Evolutionary conservation across 1,284 basidiomycete species (phyloP).

Genomic region (Cystobasidium sp.): DNA sequence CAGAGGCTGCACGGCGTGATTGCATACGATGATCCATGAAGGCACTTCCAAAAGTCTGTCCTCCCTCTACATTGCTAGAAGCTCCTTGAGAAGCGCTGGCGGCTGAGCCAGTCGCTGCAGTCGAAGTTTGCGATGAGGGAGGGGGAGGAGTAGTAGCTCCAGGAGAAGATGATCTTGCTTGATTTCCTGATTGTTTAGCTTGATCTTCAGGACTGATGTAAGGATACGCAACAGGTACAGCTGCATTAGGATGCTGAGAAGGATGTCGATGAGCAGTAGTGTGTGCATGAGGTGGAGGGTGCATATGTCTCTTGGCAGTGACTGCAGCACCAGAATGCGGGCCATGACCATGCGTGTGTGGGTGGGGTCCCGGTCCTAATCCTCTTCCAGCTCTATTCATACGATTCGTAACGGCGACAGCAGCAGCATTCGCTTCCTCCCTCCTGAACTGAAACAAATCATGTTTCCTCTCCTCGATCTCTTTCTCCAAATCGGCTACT

Average conservation of each 20-base stretch:
- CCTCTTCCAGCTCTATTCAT: slow-evolving; percentile 38
- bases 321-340: slow-evolving; percentile 6
- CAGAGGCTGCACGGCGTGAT: slow-evolving; percentile 44
- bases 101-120: neutral
- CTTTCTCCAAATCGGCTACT: slow-evolving; percentile 69
- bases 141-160: slow-evolving; percentile 8
- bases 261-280: slow-evolving; percentile 23
- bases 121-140: neutral
- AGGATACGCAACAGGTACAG: slow-evolving; percentile 30
- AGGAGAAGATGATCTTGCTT: slow-evolving; percentile 14
- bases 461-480: slow-evolving; percentile 51
- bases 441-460: slow-evolving; percentile 46
- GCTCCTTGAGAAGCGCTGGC: neutral
- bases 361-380: neutral
- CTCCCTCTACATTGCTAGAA: neutral
- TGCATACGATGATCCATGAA: slow-evolving; percentile 53
- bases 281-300: neutral
- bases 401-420: slow-evolving; percentile 32
- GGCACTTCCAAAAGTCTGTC: slow-evolving; percentile 25
- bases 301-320: slow-evolving; percentile 15
- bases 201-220: slow-evolving; percentile 23
- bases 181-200: neutral
- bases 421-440: slow-evolving; percentile 44
- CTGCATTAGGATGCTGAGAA: slow-evolving; percentile 31
- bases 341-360: slow-evolving; percentile 5